Evolutionary conservation across 73 alveolate species (phyloP), one percentile per base, ranked within the genome.

Genomic region (Symbiodinium pilosum): DNA sequence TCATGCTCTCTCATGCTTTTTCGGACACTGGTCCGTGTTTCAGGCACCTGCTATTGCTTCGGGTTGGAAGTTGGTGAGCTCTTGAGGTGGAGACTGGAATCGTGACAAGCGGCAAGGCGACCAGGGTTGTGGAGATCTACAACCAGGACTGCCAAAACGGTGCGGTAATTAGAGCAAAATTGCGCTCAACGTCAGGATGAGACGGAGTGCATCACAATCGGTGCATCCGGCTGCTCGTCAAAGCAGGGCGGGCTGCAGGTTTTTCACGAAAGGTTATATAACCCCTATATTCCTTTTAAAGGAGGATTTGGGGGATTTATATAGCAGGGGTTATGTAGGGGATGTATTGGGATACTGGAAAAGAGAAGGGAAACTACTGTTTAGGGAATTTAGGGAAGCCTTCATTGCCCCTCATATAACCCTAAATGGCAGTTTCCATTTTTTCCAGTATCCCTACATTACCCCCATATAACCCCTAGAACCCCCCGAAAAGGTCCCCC

Each of bases 91-190:
- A 89, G 87, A 89, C 95, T 7, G 95, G 95, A 43, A 40, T 89
- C 43, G 75, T 89, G 87, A 89, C 95, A 89, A 89, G 87, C 42
- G 95, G 95, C 71, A 89, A 89, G 75, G 95, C 95, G 73, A 89
- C 95, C 41, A 83, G 95, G 44, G 87, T 89, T n/a, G 95, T 89
- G 73, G 95, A 89, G 95, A 89, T 89, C 75, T 89, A 89, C 95
- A 89, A 89, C 44, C 87, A 89, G 95, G 95, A 52, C 40, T 2
- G 52, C 39, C 42, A 83, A 24, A 8, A n/a, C 21, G 38, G 38
- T 83, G 42, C 43, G n/a, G 24, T 26, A 39, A 40, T 12, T n/a
- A 83, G 34, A n/a, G 86, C 43, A n/a, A 83, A 83, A 41, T 16
- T 38, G 52, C 68, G 26, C 24, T n/a, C n/a, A 68, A 8, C 21